phyloP scores from a whole-genome alignment of 2,329 filamentous ascomycete genomes.

The Plectosphaerella plurivora region DNA sequence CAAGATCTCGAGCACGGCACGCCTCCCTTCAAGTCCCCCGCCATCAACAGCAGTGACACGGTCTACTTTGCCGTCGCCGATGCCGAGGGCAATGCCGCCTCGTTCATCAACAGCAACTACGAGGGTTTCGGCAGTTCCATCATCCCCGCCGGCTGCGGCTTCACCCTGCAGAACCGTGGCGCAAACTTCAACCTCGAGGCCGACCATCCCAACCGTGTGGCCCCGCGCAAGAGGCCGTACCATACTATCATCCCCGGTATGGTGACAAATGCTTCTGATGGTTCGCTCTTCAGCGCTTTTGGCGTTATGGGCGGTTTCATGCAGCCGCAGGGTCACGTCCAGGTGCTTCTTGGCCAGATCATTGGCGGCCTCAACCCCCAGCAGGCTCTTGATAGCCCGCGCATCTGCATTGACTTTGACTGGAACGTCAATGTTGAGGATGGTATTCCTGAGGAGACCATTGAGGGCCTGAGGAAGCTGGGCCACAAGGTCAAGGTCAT shows the following conservation, averaged over 20 bases:
- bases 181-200: constrained; percentile 73
- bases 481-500: constrained; percentile 73
- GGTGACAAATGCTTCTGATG: constrained; percentile 72
- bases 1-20: constrained; percentile 60
- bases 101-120: constrained; percentile 96
- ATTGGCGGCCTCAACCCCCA: constrained; percentile 80
- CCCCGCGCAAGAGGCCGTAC: constrained; percentile 83
- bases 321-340: constrained; percentile 95
- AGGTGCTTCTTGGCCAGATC: constrained; percentile 86
- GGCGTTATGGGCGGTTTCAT: constrained; percentile 99
- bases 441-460: constrained; percentile 65
- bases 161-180: constrained; percentile 91
- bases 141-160: constrained; percentile 80
- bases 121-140: constrained; percentile 83
- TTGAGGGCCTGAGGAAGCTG: constrained; percentile 61
- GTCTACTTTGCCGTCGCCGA: constrained; percentile 92
- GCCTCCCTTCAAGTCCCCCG: constrained; percentile 55
- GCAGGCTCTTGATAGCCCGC: constrained; percentile 81
- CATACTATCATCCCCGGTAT: constrained; percentile 97
- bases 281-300: constrained; percentile 76
- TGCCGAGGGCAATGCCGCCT: constrained; percentile 78
- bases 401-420: constrained; percentile 74
- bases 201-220: constrained; percentile 74
- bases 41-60: constrained; percentile 82
- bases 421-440: constrained; percentile 76